Percentiles rank a stretch among this genome's conserved stretches.
Evolutionary conservation across 768 basidiomycete genomes (phyloP).

Genomic region (Mycena epipterygia): DNA sequence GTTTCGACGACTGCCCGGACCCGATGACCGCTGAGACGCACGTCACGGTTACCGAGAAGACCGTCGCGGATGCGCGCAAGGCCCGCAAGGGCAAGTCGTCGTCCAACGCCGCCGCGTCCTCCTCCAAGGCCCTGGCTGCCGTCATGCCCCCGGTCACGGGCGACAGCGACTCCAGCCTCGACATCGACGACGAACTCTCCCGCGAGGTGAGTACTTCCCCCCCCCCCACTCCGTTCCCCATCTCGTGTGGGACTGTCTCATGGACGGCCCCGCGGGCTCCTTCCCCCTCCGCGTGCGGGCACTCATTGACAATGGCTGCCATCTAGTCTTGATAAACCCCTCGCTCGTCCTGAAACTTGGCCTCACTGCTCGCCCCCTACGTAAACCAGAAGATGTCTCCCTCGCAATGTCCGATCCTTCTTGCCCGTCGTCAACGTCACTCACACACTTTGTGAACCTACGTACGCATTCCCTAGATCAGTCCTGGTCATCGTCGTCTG

Average conservation of each 20-base stretch:
- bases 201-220: not conserved
- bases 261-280: not conserved
- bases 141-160: not conserved
- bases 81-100: not conserved
- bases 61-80: not conserved
- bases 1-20: not conserved
- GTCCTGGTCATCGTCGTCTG: not conserved
- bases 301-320: constrained; percentile 22
- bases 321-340: constrained; percentile 6
- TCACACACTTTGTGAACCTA: not conserved
- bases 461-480: not conserved
- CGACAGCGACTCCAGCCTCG: not conserved
- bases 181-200: not conserved
- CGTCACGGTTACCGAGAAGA: not conserved
- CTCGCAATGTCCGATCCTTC: not conserved
- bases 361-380: not conserved
- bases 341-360: not conserved
- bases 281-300: not conserved
- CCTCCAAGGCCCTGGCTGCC: not conserved
- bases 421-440: rapidly evolving
- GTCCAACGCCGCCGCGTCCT: not conserved
- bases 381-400: not conserved
- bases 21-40: not conserved
- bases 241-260: constrained; percentile 15
- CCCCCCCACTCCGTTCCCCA: not conserved